Evolutionary conservation across 2,329 filamentous ascomycete genomes (phyloP), one percentile per base, ranked within the genome.

Genomic region (Coleophoma crateriformis): DNA sequence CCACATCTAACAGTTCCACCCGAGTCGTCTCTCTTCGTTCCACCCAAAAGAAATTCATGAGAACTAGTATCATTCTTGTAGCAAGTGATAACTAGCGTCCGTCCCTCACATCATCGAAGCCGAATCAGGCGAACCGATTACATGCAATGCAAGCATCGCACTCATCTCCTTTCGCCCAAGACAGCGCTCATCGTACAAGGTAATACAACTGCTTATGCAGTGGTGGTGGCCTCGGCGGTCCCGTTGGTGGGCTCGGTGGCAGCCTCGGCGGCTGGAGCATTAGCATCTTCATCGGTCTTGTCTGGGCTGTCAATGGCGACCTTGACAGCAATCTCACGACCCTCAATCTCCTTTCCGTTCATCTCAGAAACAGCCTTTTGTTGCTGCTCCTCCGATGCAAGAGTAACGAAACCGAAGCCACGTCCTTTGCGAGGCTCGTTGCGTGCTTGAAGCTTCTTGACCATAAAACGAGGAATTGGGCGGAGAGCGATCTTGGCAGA

Each of bases 341-440:
- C 94, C 72, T 97, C 94, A 61, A 99, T 94, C 71, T 96, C 89
- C 84, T 96, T 97, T 75, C 90, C 94, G 75, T 99, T 96, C 94
- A 99, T 99, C 80, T 99, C 94, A 47, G 76, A 68, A 59, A 96
- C 95, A 59, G 94, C 94, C 87, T 96, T 96, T 76, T 95, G 85
- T 81, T 99, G 94, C 66, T 92, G 74, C 74, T 96, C 91, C 79
- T 99, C 92, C 15, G 90, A 95, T 57, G 87, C 87, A 55, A 99
- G 85, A 54, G 90, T 97, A 57, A 99, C 94, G 71, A 99, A 99
- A 60, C 94, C 94, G 70, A 99, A 99, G 60, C 94, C 94, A 78
- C 94, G 94, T 54, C 94, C 94, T 86, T 99, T 99, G 78, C 94
- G 94, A 64, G 92, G 85, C 78, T 99, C 94, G 68, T 91, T 91